Conservation (phyloP, 2,329 filamentous ascomycete genomes). For the Orbilia brochopaga region DNA sequence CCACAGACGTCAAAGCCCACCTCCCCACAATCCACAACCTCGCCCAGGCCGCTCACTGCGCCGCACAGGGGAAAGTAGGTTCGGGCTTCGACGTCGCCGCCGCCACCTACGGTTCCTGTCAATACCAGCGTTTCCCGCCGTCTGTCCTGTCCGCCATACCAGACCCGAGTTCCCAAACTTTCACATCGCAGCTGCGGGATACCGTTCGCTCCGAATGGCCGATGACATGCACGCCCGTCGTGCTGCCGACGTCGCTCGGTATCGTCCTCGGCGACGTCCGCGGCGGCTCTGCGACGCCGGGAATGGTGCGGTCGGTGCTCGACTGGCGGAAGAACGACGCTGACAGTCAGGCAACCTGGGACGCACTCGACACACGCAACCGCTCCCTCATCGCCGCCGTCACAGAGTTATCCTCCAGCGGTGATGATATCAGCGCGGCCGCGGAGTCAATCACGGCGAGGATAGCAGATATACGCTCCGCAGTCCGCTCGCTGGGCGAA, state of each 20-base stretch:
- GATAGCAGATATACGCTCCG: constrained; percentile 64
- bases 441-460: constrained; percentile 55
- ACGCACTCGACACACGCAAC: constrained; percentile 75
- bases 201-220: constrained; percentile 80
- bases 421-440: constrained; percentile 11
- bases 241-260: constrained; percentile 73
- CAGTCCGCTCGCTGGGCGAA: constrained; percentile 77
- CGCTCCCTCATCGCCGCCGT: constrained; percentile 64
- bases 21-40: constrained; percentile 76
- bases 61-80: constrained; percentile 94
- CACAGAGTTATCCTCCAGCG: constrained; percentile 7
- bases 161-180: constrained; percentile 68
- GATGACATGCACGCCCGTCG: constrained; percentile 73
- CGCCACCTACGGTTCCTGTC: constrained; percentile 87
- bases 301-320: constrained; percentile 93
- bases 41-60: constrained; percentile 89
- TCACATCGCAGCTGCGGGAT: constrained; percentile 68
- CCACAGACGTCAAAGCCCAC: constrained; percentile 55
- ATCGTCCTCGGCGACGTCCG: constrained; percentile 96
- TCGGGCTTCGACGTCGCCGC: constrained; percentile 94
- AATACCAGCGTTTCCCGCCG: constrained; percentile 92
- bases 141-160: constrained; percentile 71
- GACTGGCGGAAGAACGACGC: constrained; percentile 74
- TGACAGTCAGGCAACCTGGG: constrained; percentile 72
- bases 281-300: constrained; percentile 88